Evolutionary conservation across 2,329 filamentous ascomycete species (phyloP), one percentile per base, ranked within the genome.

Genomic region (Pseudogymnoascus sp.): DNA sequence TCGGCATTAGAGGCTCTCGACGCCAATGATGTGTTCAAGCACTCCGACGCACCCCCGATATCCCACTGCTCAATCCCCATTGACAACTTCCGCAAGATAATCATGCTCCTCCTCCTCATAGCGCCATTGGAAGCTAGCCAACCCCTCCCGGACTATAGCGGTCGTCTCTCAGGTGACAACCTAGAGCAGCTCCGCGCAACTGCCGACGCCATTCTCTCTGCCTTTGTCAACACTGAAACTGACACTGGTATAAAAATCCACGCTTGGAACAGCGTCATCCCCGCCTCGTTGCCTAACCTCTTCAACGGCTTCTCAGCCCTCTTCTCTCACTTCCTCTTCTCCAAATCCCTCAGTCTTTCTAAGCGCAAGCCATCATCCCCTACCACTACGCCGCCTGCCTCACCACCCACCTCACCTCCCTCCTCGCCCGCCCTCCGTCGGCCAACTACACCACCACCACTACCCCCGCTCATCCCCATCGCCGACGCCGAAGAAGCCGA

Each of bases 251-350:
- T 90, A 68, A 84, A 79, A 65, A 87, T 84, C 68, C 75, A 77
- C 56, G 82, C 82, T 40, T 90, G 89, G 75, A 80, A 82, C 70
- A 75, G 77, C 5, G 79, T 87, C 33, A 77, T 89, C 62, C 81
- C 84, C 8, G 75, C 79, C 33, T 82, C 82, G 53, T 79, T 88
- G 61, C 87, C 88, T 1, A 85, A 84, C 68, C 74, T 92, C 0
- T 90, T 92, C 70, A 77, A 82, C 62, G 85, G 87, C 0, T 81
- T 91, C 66, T 84, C 83, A 66, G 80, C 85, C 0, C 75, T 92
- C 1, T 91, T 91, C 71, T 87, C 90, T 67, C 86, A 87, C 70
- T 91, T 92, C 67, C 79, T 91, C 25, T 92, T 91, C 69, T 88
- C 86, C 25, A 88, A 86, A 69, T 86, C 87, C 66, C 77, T 91